Conservation (phyloP, 1,284 basidiomycete species). For the Leccinum pachyderme region DNA sequence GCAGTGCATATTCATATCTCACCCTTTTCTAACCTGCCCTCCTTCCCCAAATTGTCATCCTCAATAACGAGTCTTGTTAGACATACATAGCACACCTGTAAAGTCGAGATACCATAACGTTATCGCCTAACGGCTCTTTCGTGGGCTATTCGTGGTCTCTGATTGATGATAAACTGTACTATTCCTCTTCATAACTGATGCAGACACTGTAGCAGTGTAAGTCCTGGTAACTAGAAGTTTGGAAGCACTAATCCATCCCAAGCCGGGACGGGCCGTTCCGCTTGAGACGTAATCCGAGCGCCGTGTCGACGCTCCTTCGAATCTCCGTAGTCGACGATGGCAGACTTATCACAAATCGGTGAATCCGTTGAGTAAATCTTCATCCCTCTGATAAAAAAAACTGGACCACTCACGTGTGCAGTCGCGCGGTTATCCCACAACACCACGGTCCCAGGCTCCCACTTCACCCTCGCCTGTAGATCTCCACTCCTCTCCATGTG, state of each 20-base stretch:
- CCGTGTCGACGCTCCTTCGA: constrained; percentile 73
- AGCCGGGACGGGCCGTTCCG: constrained; percentile 72
- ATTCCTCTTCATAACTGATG: too few species aligned
- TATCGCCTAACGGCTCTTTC: too few species aligned
- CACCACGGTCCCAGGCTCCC: constrained; percentile 67
- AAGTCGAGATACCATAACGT: too few species aligned
- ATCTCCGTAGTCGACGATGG: constrained; percentile 74
- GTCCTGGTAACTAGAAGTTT: constrained; percentile 1
- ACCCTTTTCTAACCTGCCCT: too few species aligned
- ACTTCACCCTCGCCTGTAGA: constrained; percentile 67
- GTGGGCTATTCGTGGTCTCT: too few species aligned
- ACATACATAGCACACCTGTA: too few species aligned
- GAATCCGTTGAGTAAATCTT: not conserved
- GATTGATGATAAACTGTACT: too few species aligned
- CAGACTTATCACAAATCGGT: constrained; percentile 49
- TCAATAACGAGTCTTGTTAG: too few species aligned
- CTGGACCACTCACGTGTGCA: constrained; percentile 45
- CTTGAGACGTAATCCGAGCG: constrained; percentile 79
- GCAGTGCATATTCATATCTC: too few species aligned
- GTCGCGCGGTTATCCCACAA: constrained; percentile 79
- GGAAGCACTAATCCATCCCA: constrained; percentile 51
- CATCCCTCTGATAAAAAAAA: not conserved
- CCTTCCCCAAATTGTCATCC: too few species aligned
- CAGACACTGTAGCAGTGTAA: not conserved
- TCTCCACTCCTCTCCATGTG: constrained; percentile 70